Percentiles rank a stretch among this genome's conserved stretches.
phyloP scores from a whole-genome alignment of 345 rosid genomes.

The Corchorus olitorius region DNA sequence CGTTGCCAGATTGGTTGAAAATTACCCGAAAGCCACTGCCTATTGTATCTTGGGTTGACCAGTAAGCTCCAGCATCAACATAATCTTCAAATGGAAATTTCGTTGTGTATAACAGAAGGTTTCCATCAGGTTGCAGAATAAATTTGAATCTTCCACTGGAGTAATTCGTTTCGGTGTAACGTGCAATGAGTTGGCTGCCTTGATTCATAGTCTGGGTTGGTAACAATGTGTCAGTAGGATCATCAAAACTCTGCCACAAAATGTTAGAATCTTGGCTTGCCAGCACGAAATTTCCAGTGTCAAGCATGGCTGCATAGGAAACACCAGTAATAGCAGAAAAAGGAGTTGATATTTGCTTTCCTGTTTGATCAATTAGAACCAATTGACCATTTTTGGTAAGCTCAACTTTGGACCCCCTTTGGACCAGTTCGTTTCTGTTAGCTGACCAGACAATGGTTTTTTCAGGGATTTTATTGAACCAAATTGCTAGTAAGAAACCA shows the following conservation, averaged over 20 bases:
- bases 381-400: conserved; percentile 38
- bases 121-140: conserved; percentile 33
- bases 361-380: conserved; percentile 37
- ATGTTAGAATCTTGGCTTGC: neutral
- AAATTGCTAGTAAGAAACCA: conserved; percentile 39
- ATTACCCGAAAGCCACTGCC: conserved; percentile 30
- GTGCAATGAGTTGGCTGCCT: conserved; percentile 29
- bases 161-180: conserved; percentile 31
- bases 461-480: conserved; percentile 45
- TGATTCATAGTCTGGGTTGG: conserved; percentile 42
- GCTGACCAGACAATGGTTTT: conserved; percentile 54
- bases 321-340: neutral
- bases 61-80: conserved; percentile 23
- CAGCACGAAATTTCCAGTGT: conserved; percentile 54
- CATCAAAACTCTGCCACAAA: conserved; percentile 50
- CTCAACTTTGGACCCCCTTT: conserved; percentile 38
- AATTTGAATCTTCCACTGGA: conserved; percentile 44
- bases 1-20: conserved; percentile 49
- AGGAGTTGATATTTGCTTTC: conserved; percentile 32
- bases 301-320: conserved; percentile 47
- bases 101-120: conserved; percentile 32
- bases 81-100: conserved; percentile 20
- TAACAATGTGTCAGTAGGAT: conserved; percentile 59
- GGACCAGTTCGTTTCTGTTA: conserved; percentile 31
- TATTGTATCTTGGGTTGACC: conserved; percentile 22